Conservation (phyloP, 306 rosid genomes). For the Trichosanthes truncata region DNA sequence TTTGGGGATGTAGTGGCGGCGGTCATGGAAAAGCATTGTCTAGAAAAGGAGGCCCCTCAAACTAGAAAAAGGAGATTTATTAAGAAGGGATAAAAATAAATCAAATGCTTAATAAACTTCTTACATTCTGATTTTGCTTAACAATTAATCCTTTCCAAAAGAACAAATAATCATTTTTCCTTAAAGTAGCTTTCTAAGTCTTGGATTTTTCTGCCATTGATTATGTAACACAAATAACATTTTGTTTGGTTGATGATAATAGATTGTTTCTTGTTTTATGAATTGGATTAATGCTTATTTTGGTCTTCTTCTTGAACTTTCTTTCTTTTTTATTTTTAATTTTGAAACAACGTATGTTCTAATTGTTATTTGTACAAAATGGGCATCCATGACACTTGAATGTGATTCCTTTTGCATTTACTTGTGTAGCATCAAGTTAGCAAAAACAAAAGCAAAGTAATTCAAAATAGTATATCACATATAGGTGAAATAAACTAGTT, state of each 20-base stretch:
- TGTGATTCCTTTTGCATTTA: too few species aligned
- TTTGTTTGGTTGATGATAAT: not conserved
- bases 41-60: not conserved
- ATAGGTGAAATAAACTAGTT: too few species aligned
- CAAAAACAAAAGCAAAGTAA: too few species aligned
- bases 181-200: not conserved
- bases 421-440: too few species aligned
- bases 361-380: too few species aligned
- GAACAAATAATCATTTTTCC: not conserved
- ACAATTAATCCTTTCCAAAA: not conserved
- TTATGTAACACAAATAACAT: not conserved
- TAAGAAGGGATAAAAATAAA: not conserved
- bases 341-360: too few species aligned
- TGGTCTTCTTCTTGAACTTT: too few species aligned
- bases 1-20: slow-evolving; percentile 6
- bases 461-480: too few species aligned
- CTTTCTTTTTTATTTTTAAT: too few species aligned
- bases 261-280: not conserved
- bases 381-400: too few species aligned
- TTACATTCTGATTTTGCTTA: not conserved
- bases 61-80: not conserved
- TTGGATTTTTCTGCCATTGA: not conserved
- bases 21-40: not conserved
- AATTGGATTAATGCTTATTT: not conserved
- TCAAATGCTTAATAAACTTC: not conserved